These are phyloP conservation scores for Chlorella vulgaris DNA, from an alignment of 139 green algal genomes.

Conservation along the genomic window DNA sequence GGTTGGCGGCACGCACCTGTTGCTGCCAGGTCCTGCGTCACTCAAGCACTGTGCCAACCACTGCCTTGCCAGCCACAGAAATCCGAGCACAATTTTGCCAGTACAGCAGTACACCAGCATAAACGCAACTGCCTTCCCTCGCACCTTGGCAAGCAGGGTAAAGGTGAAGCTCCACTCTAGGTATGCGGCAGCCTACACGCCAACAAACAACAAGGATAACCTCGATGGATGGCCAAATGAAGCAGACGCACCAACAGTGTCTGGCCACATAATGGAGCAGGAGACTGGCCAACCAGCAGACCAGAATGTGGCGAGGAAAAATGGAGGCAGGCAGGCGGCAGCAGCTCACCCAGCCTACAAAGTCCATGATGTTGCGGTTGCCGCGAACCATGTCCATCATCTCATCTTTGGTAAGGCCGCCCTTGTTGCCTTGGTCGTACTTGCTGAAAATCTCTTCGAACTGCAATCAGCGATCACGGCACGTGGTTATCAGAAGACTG, in stretches of 20 bases:
- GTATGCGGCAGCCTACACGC: slow-evolving; percentile 34
- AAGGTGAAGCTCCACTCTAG: slow-evolving; percentile 49
- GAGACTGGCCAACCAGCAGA: not conserved
- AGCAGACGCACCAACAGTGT: too few relatives aligned
- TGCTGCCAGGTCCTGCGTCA: too few relatives aligned
- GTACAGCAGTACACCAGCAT: too few relatives aligned
- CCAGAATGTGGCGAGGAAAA: not conserved
- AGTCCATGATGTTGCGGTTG: slow-evolving; percentile 66
- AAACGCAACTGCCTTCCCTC: not conserved
- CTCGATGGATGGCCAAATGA: too few relatives aligned
- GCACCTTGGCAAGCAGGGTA: slow-evolving; percentile 32
- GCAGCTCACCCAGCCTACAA: slow-evolving; percentile 43
- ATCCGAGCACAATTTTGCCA: too few relatives aligned
- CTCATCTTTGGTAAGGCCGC: slow-evolving; percentile 57
- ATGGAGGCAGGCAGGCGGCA: not conserved
- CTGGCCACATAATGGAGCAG: too few relatives aligned
- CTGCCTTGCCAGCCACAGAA: too few relatives aligned
- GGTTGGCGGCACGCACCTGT: too few relatives aligned
- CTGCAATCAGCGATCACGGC: not conserved
- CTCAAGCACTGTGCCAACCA: too few relatives aligned
- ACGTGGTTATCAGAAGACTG: not conserved
- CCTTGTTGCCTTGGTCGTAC: slow-evolving; percentile 63
- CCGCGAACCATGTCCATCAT: slow-evolving; percentile 50
- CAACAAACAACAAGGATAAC: not conserved
- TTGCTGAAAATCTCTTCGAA: slow-evolving; percentile 60